Conservation (phyloP, 1,284 basidiomycete genomes). For the Agaricales sp. region DNA sequence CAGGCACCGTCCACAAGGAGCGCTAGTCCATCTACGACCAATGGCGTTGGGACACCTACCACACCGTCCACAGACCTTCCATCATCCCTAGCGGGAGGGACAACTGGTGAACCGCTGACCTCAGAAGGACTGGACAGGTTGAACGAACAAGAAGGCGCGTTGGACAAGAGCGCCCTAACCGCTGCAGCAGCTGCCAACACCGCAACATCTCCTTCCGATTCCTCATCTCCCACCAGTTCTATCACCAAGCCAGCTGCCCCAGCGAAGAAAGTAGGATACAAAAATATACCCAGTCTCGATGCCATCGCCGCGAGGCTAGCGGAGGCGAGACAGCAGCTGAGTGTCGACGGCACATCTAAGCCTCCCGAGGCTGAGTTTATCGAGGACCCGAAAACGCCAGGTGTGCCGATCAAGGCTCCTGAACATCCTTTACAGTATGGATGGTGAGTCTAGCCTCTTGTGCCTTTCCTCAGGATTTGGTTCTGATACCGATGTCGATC, state of each 20-base stretch:
- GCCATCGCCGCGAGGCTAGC: slow-evolving; percentile 69
- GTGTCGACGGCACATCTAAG: slow-evolving; percentile 59
- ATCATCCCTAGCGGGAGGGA: slow-evolving; percentile 28
- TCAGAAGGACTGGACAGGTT: background rate
- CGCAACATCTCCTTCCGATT: slow-evolving; percentile 9
- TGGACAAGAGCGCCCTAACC: background rate
- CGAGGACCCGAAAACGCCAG: slow-evolving; percentile 72
- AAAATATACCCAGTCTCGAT: slow-evolving; percentile 76
- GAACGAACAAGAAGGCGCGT: background rate
- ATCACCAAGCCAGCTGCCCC: slow-evolving; percentile 13
- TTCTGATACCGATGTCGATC: slow-evolving; percentile 2
- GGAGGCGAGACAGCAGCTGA: slow-evolving; percentile 49
- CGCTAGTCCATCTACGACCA: slow-evolving; percentile 32
- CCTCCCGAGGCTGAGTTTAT: slow-evolving; percentile 68
- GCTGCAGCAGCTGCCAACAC: slow-evolving; percentile 9
- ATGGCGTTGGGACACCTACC: slow-evolving; percentile 30
- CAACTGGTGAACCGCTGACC: background rate
- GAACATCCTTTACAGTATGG: slow-evolving; percentile 78
- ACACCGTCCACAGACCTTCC: slow-evolving; percentile 30
- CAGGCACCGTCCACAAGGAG: slow-evolving; percentile 55
- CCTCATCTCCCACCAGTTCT: background rate
- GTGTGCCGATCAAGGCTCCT: slow-evolving; percentile 57
- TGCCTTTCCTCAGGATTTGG: slow-evolving; percentile 3
- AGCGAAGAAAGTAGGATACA: slow-evolving; percentile 57
- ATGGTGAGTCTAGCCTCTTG: slow-evolving; percentile 46